Evolutionary conservation across 768 basidiomycete genomes (phyloP).

Genomic region (Collybia sp.): DNA sequence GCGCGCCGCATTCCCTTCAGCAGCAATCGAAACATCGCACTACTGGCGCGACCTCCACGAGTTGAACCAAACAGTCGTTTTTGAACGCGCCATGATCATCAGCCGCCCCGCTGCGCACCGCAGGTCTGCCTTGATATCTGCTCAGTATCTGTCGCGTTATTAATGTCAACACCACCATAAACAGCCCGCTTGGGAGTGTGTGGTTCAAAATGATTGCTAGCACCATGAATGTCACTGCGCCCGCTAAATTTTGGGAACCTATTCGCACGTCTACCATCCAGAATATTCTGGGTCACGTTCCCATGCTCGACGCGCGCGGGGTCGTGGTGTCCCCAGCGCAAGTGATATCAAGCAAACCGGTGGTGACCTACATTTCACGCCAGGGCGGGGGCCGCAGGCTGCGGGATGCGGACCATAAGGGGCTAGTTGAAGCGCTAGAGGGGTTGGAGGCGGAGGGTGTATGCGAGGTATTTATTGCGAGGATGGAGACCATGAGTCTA

Average conservation of each 20-base stretch:
- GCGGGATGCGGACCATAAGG: conserved; percentile 40
- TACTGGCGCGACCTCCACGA: conserved; percentile 63
- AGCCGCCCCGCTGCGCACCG: conserved; percentile 61
- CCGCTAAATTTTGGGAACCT: conserved; percentile 29
- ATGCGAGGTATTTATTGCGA: conserved; percentile 38
- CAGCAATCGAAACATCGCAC: conserved; percentile 49
- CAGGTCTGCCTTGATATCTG: conserved; percentile 22
- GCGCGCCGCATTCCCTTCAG: conserved; percentile 57
- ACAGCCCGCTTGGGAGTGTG: conserved; percentile 17
- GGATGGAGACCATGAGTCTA: conserved; percentile 40
- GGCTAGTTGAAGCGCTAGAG: conserved; percentile 40
- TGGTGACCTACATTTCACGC: conserved; percentile 57
- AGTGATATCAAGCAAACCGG: conserved; percentile 12
- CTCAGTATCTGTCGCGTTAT: background rate
- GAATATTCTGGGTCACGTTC: conserved; percentile 27
- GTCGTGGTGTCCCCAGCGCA: conserved; percentile 12
- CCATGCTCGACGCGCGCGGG: too few relatives aligned
- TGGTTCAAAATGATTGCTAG: conserved; percentile 35
- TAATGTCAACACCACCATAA: background rate
- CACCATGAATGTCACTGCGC: conserved; percentile 21
- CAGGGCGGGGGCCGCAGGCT: conserved; percentile 40
- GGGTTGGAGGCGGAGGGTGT: conserved; percentile 47
- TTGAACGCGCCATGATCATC: conserved; percentile 55
- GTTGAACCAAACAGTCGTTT: conserved; percentile 45
- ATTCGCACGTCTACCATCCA: conserved; percentile 22